phyloP scores from a whole-genome alignment of 495 filamentous ascomycete genomes.

The Xylaria longipes region DNA sequence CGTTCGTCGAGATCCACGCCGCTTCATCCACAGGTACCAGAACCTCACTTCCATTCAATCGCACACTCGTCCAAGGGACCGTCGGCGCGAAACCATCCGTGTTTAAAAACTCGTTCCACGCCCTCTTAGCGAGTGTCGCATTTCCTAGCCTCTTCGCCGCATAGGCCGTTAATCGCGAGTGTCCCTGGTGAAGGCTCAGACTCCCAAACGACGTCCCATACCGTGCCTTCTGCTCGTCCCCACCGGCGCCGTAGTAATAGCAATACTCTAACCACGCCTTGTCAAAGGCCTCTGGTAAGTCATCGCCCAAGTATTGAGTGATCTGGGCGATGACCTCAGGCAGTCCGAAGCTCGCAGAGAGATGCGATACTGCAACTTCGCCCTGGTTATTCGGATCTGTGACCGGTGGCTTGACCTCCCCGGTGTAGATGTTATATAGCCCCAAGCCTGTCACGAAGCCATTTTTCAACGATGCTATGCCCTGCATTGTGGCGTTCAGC shows the following conservation, averaged over 20 bases:
- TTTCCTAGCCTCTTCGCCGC: conserved; percentile 42
- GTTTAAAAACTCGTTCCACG: conserved; percentile 51
- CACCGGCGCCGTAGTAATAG: conserved; percentile 46
- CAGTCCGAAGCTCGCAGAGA: conserved; percentile 55
- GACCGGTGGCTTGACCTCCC: conserved; percentile 47
- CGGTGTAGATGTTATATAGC: conserved; percentile 50
- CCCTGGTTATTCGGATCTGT: conserved; percentile 51
- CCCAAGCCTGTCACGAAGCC: conserved; percentile 57
- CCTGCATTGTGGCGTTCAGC: conserved; percentile 46
- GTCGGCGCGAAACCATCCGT: conserved; percentile 46
- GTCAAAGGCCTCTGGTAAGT: conserved; percentile 42
- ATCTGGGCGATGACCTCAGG: conserved; percentile 52
- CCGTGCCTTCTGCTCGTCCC: conserved; percentile 47
- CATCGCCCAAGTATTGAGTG: conserved; percentile 42
- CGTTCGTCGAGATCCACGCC: conserved; percentile 51
- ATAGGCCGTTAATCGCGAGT: conserved; percentile 55
- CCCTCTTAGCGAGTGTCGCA: conserved; percentile 44
- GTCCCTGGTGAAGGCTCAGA: conserved; percentile 49
- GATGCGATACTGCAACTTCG: conserved; percentile 48
- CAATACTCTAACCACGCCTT: conserved; percentile 56
- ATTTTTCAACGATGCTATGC: conserved; percentile 51
- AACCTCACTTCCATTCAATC: conserved; percentile 44
- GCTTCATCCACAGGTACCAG: conserved; percentile 50
- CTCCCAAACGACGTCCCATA: conserved; percentile 51
- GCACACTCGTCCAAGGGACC: conserved; percentile 41